phyloP scores from a whole-genome alignment of 352 stramenopile species.

The Phytophthora sp. region DNA sequence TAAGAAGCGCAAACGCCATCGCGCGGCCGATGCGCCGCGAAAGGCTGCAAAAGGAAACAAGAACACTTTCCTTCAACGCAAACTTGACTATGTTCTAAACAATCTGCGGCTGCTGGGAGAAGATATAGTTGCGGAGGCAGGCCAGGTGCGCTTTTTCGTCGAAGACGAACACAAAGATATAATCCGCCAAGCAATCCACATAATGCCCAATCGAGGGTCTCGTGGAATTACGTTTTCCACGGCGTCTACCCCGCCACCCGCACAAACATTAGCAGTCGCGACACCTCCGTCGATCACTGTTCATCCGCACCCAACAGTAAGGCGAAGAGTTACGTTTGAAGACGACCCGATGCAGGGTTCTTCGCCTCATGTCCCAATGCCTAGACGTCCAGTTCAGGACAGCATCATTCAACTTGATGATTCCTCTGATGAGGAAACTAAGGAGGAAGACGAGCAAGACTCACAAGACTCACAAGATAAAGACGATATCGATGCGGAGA shows the following conservation, averaged over 20 bases:
- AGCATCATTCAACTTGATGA: constrained; percentile 30
- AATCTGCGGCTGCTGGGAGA: constrained; percentile 52
- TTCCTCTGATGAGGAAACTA: constrained; percentile 31
- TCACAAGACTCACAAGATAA: constrained; percentile 4
- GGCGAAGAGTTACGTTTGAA: constrained; percentile 31
- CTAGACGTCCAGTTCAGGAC: background rate
- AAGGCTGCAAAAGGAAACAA: constrained; percentile 46
- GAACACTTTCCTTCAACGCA: constrained; percentile 42
- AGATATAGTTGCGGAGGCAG: constrained; percentile 42
- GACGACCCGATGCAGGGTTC: background rate
- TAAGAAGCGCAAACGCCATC: constrained; percentile 46
- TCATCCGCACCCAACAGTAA: constrained; percentile 14
- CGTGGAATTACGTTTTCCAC: background rate
- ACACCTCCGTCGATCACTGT: background rate
- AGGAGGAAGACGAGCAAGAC: constrained; percentile 4
- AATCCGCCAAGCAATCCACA: constrained; percentile 46
- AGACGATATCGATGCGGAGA: constrained; percentile 16
- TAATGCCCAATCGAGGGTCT: constrained; percentile 43
- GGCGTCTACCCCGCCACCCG: constrained; percentile 6
- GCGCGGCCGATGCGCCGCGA: constrained; percentile 10
- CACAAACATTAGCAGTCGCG: background rate
- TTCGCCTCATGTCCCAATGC: constrained; percentile 1
- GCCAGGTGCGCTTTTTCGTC: constrained; percentile 55
- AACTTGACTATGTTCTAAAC: constrained; percentile 56
- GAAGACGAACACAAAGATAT: constrained; percentile 41